Evolutionary conservation across 2,329 filamentous ascomycete genomes (phyloP).

Genomic region (Epichloe gansuensis): DNA sequence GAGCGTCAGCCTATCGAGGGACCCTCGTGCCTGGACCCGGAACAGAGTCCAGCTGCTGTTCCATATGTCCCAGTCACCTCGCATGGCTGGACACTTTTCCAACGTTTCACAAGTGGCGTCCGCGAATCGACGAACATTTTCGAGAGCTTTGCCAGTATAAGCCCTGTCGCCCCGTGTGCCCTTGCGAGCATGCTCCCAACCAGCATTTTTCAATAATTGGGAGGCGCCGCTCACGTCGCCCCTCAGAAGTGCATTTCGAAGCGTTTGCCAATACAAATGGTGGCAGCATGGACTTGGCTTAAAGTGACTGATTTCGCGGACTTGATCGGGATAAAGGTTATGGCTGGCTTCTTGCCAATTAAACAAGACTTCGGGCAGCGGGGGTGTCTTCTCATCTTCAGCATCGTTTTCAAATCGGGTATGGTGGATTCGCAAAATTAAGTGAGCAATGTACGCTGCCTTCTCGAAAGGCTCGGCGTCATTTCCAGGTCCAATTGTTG

Average conservation of each 20-base stretch:
- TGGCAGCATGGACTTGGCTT: conserved; percentile 65
- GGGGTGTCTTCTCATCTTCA: conserved; percentile 29
- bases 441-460: conserved; percentile 63
- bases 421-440: conserved; percentile 71
- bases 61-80: conserved; percentile 69
- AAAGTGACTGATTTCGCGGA: conserved; percentile 48
- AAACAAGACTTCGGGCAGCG: conserved; percentile 66
- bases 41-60: conserved; percentile 76
- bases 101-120: conserved; percentile 57
- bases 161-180: conserved; percentile 51
- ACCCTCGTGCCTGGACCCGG: conserved; percentile 57
- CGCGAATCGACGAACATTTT: conserved; percentile 62
- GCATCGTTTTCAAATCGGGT: conserved; percentile 31
- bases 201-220: conserved; percentile 57
- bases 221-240: conserved; percentile 58
- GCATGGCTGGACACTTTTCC: conserved; percentile 56
- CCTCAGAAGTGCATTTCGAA: conserved; percentile 62
- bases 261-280: conserved; percentile 69
- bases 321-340: conserved; percentile 55
- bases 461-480: conserved; percentile 54
- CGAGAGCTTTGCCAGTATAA: conserved; percentile 64
- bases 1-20: conserved; percentile 56
- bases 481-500: conserved; percentile 52
- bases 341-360: conserved; percentile 72
- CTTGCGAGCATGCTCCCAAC: conserved; percentile 64